Base-by-base conservation (phyloP, 192 early-diverging fungal genomes). In the Coemansia sp. region DNA sequence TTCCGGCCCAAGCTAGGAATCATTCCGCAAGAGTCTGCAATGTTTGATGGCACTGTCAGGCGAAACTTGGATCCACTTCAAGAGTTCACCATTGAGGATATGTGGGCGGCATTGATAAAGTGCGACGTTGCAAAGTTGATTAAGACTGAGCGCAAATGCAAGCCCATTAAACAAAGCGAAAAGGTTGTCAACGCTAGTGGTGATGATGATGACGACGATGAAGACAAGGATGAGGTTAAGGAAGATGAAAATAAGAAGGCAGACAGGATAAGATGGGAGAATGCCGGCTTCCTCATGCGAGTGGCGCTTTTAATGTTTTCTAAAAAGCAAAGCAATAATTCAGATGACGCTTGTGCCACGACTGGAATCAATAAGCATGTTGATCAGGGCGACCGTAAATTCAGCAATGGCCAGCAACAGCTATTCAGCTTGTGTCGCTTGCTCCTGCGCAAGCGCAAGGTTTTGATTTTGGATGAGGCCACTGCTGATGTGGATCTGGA, bases 391-490 rank as follows among this genome's bases (percentile, higher is more conserved):
- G 91, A 90, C 15, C 38, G 67, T 25, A 68, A 46, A 45, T 59
- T 85, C 36, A 72, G 73, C 38, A 54, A 59, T 11, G 76, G 90
- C 9, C 89, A 90, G 67, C 77, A 73, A n/a, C 89, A 90, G 71
- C 76, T 91, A 24, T 62, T 91, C 32, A 84, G 79, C 59, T 77
- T 91, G 22, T 88, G 88, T 7, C 74, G 88, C 4, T 79, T 85
- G 22, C 63, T 91, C 47, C 62, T 91, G 37, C 41, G 64, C 57
- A 72, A 68, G 29, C 85, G 86, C 46, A 66, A 74, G 14, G 74
- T 91, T 22, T 51, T 92, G 17, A 61, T 89, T 19, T 62, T 91
- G 60, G 90, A 92, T 49, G 90, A 92, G 57, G 90, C 90, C 3
- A 92, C 90, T 6, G 79, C 89, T 8, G 67, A 80, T 0, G 79